These are phyloP conservation scores for Telfairia occidentalis DNA, from an alignment of 331 rosid genomes.

Conservation along the genomic window DNA sequence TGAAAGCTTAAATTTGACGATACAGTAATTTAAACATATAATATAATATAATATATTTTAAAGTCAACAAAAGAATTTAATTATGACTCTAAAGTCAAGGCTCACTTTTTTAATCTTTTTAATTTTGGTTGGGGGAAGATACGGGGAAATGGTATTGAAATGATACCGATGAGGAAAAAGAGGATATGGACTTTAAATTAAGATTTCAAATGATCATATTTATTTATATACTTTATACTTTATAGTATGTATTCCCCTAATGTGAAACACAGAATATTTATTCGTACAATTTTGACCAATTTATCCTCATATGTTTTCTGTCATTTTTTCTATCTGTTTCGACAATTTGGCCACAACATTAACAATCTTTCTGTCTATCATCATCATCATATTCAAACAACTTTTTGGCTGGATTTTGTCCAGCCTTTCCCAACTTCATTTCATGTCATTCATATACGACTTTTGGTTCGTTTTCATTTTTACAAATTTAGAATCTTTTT, in stretches of 20 bases:
- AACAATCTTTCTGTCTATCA: not conserved
- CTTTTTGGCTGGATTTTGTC: not conserved
- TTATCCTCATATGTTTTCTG: not conserved
- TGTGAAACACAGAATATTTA: not conserved
- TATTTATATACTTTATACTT: not conserved
- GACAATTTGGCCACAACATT: not conserved
- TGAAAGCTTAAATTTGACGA: not conserved
- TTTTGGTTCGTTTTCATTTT: not conserved
- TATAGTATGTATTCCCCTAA: not conserved
- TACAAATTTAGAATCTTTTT: not conserved
- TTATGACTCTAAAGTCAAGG: not conserved
- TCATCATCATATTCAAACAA: not conserved
- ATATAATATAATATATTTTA: not conserved
- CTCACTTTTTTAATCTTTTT: not conserved
- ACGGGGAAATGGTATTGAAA: not conserved
- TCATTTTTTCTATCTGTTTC: not conserved
- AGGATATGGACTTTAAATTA: not conserved
- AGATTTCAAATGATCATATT: not conserved
- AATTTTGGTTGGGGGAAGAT: not conserved
- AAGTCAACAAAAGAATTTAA: conserved; percentile 1
- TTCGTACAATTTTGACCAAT: not conserved
- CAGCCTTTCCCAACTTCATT: not conserved
- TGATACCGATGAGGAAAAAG: not conserved
- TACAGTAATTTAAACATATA: not conserved
- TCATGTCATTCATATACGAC: not conserved